phyloP scores from a whole-genome alignment of 1,284 basidiomycete species.

The Golubevia sp. region DNA sequence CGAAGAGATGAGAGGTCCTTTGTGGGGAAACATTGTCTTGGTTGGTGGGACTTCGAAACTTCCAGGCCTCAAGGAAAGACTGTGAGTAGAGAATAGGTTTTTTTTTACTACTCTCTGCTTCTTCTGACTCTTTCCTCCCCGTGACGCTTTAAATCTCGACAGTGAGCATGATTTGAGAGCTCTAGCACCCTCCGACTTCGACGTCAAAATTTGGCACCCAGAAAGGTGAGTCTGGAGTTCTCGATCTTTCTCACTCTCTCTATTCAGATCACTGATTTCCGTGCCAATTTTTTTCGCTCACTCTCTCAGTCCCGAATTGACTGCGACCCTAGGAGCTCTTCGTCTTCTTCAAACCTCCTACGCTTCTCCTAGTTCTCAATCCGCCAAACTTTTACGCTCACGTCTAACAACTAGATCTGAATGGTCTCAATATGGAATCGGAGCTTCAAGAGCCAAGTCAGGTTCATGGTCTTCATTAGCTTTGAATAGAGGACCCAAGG shows the following conservation, averaged over 20 bases:
- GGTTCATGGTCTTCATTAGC: background rate
- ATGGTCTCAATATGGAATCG: background rate
- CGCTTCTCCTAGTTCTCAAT: background rate
- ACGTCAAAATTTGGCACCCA: constrained; percentile 74
- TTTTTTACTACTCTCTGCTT: background rate
- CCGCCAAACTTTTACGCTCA: background rate
- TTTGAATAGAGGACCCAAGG: background rate
- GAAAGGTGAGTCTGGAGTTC: constrained; percentile 69
- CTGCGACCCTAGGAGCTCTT: background rate
- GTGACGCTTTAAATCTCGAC: too few species aligned
- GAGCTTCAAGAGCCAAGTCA: background rate
- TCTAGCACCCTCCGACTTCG: constrained; percentile 77
- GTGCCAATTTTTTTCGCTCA: too few species aligned
- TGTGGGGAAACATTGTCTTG: constrained; percentile 89
- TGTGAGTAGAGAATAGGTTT: constrained; percentile 65
- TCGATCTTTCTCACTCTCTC: constrained; percentile 3
- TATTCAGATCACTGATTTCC: too few species aligned
- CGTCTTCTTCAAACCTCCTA: background rate
- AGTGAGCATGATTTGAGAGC: constrained; percentile 71
- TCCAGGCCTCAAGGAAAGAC: constrained; percentile 73
- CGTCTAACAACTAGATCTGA: background rate
- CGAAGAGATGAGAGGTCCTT: constrained; percentile 80
- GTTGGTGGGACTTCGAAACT: constrained; percentile 82
- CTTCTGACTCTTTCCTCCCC: too few species aligned
- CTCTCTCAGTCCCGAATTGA: background rate